Base-by-base conservation (phyloP, 805 yeast genomes). In the Saturnispora saitoi region DNA sequence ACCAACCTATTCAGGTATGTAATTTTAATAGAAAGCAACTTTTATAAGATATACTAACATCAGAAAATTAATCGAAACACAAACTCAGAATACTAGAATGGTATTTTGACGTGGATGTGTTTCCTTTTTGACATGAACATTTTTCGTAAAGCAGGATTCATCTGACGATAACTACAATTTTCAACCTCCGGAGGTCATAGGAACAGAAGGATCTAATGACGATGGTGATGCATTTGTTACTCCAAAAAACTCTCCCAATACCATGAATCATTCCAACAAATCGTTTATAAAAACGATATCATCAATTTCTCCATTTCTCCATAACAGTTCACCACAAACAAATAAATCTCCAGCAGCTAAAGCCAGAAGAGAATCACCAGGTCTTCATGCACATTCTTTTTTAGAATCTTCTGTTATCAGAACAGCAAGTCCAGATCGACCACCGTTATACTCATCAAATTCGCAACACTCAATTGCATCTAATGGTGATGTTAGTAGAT, bases 1-100 rank as follows among this genome's bases (percentile, higher is more conserved):
- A 63, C 19, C 62, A 64, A 37, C 61, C 68, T 7, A 43, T 58
- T 17, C 57, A 54, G 43, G 67, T 63, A 59, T 42, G 67, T 54
- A 17, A 4, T 11, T n/a, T 34, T 17, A 9, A 22, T 20, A 17
- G 12, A 34, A 19, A 9, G 12, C 11, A 9, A 34, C 9, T 9
- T 8, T 8, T 8, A 12, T 19, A 22, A 17, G 17, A 34, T 17
- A 34, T 34, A 17, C 38, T 34, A 34, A 34, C 38, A 4, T 19
- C 3, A 1, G 8, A 24, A 2, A 6, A 6, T 24, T 6, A 24
- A 24, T 24, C 8, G 28, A 9, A 24, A 24, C 28, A 24, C 28
- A 24, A 4, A 17, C 8, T 34, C 19, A 17, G 29, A 17, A 34
- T 17, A n/a, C 22, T 15, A 14, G n/a, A 8, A 34, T 11, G 9